Percentiles rank a stretch among this genome's conserved stretches.
Evolutionary conservation across 2,329 filamentous ascomycete species (phyloP).

Genomic region (Lecanoromycetidae sp.): DNA sequence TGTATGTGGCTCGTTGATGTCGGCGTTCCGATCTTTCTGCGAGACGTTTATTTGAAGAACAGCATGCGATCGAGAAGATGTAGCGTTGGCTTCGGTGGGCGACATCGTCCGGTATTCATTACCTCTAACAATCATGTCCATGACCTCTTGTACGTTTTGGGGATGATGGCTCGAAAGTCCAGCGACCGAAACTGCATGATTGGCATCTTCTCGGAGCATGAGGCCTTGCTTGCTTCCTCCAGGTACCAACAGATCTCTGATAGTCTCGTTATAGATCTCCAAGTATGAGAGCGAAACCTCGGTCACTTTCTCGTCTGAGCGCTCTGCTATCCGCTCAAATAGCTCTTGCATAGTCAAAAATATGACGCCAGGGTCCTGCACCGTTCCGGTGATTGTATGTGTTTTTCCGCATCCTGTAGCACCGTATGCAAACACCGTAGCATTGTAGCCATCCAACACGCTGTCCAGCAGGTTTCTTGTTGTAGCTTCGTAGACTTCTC

Average conservation of each 20-base stretch:
- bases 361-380: conserved; percentile 91
- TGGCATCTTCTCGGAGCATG: conserved; percentile 88
- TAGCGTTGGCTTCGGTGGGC: conserved; percentile 92
- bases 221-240: conserved; percentile 70
- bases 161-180: conserved; percentile 87
- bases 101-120: conserved; percentile 94
- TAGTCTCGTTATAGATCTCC: conserved; percentile 98
- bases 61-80: conserved; percentile 91
- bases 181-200: conserved; percentile 81
- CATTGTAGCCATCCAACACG: conserved; percentile 95
- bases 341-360: conserved; percentile 98
- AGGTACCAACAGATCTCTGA: conserved; percentile 83
- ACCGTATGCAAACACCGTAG: conserved; percentile 95
- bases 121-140: conserved; percentile 96
- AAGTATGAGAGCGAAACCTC: conserved; percentile 90
- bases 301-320: conserved; percentile 72
- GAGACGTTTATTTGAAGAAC: conserved; percentile 95
- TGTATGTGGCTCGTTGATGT: conserved; percentile 86
- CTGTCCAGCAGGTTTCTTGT: conserved; percentile 83
- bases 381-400: conserved; percentile 87
- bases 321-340: conserved; percentile 87
- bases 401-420: conserved; percentile 98
- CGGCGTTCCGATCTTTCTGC: conserved; percentile 85
- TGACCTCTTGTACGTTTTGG: conserved; percentile 85
- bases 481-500: conserved; percentile 89